These are phyloP conservation scores for Neurospora cerealis DNA, from an alignment of 495 filamentous ascomycete species.

Conservation along the genomic window DNA sequence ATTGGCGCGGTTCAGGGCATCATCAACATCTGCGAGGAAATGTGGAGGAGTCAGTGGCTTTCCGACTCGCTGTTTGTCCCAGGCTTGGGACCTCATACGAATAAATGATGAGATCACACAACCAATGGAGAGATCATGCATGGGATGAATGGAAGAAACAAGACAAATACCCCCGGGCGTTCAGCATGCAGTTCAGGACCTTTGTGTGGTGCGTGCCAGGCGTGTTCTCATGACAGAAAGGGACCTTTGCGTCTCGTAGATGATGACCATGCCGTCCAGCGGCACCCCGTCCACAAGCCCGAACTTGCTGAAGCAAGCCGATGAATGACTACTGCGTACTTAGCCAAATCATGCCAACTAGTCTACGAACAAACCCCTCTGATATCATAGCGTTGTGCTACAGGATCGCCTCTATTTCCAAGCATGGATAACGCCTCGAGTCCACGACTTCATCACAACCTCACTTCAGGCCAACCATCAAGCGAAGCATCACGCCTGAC, in stretches of 20 bases:
- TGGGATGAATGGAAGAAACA: conserved; percentile 21
- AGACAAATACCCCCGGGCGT: conserved; percentile 20
- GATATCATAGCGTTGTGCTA: not conserved
- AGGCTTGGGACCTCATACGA: conserved; percentile 27
- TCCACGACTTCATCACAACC: not conserved
- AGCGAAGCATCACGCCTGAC: not conserved
- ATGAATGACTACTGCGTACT: not conserved
- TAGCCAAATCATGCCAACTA: not conserved
- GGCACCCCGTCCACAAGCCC: not conserved
- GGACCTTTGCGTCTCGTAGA: not conserved
- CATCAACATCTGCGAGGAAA: conserved; percentile 31
- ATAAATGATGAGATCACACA: conserved; percentile 28
- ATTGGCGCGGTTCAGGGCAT: conserved; percentile 34
- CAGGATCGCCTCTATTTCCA: not conserved
- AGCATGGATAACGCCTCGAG: not conserved
- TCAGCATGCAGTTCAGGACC: not conserved
- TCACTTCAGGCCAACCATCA: not conserved
- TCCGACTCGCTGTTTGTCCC: conserved; percentile 27
- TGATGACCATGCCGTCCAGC: not conserved
- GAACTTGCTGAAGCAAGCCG: not conserved
- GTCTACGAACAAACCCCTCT: not conserved
- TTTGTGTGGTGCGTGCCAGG: not conserved
- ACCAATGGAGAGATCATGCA: conserved; percentile 30
- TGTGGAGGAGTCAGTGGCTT: conserved; percentile 24
- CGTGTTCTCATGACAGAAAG: not conserved